These are phyloP conservation scores for Eremothecium coryli DNA, from an alignment of 1,139 yeast species.

Conservation along the genomic window DNA sequence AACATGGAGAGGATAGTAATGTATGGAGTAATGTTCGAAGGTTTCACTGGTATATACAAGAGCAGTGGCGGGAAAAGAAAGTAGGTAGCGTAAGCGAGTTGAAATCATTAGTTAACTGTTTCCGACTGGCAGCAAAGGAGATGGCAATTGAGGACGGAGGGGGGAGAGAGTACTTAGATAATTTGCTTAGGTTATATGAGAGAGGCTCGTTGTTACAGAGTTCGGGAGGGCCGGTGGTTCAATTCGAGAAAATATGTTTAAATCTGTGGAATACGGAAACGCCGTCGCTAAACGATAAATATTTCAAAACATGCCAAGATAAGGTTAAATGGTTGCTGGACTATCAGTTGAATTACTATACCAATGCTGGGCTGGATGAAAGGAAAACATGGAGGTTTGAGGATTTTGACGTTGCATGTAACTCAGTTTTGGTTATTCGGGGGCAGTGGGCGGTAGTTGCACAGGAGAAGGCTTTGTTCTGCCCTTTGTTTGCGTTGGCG, in stretches of 20 bases:
- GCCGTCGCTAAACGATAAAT: constrained; percentile 18
- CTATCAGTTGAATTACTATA: constrained; percentile 22
- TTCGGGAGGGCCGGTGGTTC: neutral
- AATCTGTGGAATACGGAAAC: constrained; percentile 27
- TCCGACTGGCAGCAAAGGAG: constrained; percentile 2
- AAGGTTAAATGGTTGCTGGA: constrained; percentile 25
- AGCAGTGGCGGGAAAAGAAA: neutral
- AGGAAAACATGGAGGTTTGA: constrained; percentile 20
- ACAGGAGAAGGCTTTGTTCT: constrained; percentile 22
- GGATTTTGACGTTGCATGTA: constrained; percentile 11
- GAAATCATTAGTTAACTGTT: constrained; percentile 5
- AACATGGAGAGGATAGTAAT: neutral
- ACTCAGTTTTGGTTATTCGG: constrained; percentile 12
- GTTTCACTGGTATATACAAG: constrained; percentile 3
- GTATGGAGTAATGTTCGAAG: constrained; percentile 1
- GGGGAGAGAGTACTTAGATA: constrained; percentile 3
- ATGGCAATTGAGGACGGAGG: neutral
- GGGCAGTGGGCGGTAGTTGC: constrained; percentile 13
- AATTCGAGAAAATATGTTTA: constrained; percentile 17
- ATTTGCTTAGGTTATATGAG: constrained; percentile 2
- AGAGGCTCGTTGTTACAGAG: constrained; percentile 1
- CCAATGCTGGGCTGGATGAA: constrained; percentile 19
- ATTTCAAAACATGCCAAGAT: constrained; percentile 25
- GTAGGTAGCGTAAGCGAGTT: constrained; percentile 1
- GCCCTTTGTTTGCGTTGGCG: constrained; percentile 27